Evolutionary conservation across 495 filamentous ascomycete species (phyloP).

Genomic region (Amorphotheca resinae): DNA sequence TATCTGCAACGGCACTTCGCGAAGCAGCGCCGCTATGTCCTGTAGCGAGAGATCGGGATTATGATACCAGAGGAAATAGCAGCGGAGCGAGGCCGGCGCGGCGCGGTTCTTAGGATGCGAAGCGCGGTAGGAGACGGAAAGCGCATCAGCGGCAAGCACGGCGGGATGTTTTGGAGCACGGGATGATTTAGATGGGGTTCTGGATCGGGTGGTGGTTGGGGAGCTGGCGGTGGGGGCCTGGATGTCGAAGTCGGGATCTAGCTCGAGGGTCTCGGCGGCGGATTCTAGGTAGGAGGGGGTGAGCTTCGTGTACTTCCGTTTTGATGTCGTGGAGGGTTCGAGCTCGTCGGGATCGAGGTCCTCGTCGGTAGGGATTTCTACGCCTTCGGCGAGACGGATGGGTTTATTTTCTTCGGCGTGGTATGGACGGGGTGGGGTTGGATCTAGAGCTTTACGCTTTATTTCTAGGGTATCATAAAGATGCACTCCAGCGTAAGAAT

Average conservation of each 20-base stretch:
- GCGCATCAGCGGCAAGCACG: neutral
- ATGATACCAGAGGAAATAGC: conserved; percentile 49
- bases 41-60: conserved; percentile 29
- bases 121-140: neutral
- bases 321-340: neutral
- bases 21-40: conserved; percentile 34
- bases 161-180: neutral
- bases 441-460: conserved; percentile 49
- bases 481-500: conserved; percentile 69
- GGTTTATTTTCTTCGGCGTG: conserved; percentile 53
- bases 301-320: neutral
- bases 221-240: neutral
- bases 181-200: neutral
- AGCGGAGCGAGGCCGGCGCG: conserved; percentile 32
- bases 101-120: conserved; percentile 3
- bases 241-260: conserved; percentile 2
- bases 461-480: conserved; percentile 58
- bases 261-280: neutral
- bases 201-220: neutral
- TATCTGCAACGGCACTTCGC: conserved; percentile 39
- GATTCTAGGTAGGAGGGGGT: neutral
- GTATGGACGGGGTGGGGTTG: conserved; percentile 54
- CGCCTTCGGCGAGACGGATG: conserved; percentile 36
- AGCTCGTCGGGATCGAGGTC: conserved; percentile 21
- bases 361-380: conserved; percentile 23